Conservation (phyloP, 2,329 filamentous ascomycete genomes). For the Neopestalotiopsis rosae region DNA sequence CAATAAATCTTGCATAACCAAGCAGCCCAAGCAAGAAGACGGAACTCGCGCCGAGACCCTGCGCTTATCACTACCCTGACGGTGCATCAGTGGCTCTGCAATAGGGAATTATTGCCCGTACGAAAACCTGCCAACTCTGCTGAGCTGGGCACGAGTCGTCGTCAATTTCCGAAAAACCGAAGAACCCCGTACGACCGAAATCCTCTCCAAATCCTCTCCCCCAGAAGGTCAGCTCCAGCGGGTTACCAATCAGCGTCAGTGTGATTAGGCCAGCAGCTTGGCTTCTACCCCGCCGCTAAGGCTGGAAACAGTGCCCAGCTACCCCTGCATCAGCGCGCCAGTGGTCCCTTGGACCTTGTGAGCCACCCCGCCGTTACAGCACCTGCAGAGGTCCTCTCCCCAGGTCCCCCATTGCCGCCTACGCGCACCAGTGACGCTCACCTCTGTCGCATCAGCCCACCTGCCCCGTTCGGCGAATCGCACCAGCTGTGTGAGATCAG, state of each 20-base stretch:
- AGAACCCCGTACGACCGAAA: background rate
- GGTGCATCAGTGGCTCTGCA: background rate
- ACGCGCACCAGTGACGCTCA: background rate
- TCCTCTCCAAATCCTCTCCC: background rate
- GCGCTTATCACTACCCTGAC: background rate
- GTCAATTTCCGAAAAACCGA: constrained; percentile 2
- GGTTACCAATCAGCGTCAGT: constrained; percentile 7
- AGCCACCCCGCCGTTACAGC: constrained; percentile 11
- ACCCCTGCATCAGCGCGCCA: background rate
- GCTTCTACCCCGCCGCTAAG: constrained; percentile 9
- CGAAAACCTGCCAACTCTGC: background rate
- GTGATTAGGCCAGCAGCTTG: background rate
- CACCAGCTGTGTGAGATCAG: constrained; percentile 9
- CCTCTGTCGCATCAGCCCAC: constrained; percentile 11
- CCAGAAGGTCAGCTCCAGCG: background rate
- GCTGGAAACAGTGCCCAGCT: constrained; percentile 12
- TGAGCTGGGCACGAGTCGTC: background rate
- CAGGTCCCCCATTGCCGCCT: background rate
- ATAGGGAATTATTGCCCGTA: background rate
- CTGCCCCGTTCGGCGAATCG: constrained; percentile 15
- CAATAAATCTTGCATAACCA: background rate
- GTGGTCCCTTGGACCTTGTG: background rate
- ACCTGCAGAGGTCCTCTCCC: background rate
- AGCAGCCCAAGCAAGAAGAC: background rate
- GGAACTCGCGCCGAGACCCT: background rate